These are phyloP conservation scores for Pyracantha coccinea DNA, from an alignment of 331 rosid species.

Conservation along the genomic window DNA sequence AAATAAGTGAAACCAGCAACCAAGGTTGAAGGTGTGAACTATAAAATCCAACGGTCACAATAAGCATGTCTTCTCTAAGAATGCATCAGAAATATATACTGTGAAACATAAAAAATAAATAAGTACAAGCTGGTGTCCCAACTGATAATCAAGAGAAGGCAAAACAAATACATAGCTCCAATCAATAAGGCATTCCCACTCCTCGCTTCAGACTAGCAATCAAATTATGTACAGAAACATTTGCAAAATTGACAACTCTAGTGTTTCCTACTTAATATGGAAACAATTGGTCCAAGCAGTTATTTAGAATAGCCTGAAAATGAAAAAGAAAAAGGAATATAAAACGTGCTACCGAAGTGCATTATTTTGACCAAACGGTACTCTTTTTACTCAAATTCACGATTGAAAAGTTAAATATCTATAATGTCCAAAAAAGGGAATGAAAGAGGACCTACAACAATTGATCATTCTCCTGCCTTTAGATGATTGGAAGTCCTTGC, in stretches of 20 bases:
- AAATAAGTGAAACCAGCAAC: background rate
- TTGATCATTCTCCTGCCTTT: conserved; percentile 53
- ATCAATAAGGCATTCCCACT: background rate
- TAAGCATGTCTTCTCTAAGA: background rate
- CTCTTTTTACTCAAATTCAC: conserved; percentile 13
- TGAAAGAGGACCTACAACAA: conserved; percentile 51
- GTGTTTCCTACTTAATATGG: background rate
- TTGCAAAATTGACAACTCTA: background rate
- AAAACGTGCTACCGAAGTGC: background rate
- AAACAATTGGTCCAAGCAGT: background rate
- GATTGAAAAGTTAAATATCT: conserved; percentile 13
- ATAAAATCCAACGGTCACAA: background rate
- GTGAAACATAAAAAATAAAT: background rate
- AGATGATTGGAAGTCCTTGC: conserved; percentile 43
- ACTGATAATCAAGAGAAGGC: background rate
- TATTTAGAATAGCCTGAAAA: background rate
- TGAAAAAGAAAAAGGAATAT: background rate
- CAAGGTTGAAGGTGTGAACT: background rate
- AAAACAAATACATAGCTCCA: background rate
- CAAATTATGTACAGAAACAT: background rate
- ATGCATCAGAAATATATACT: background rate
- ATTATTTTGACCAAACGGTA: background rate
- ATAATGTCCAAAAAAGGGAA: conserved; percentile 21
- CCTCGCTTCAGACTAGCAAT: background rate
- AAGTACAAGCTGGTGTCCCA: background rate